These are phyloP conservation scores for Pyricularia sp. DNA, from an alignment of 2,329 filamentous ascomycete genomes.

Conservation along the genomic window DNA sequence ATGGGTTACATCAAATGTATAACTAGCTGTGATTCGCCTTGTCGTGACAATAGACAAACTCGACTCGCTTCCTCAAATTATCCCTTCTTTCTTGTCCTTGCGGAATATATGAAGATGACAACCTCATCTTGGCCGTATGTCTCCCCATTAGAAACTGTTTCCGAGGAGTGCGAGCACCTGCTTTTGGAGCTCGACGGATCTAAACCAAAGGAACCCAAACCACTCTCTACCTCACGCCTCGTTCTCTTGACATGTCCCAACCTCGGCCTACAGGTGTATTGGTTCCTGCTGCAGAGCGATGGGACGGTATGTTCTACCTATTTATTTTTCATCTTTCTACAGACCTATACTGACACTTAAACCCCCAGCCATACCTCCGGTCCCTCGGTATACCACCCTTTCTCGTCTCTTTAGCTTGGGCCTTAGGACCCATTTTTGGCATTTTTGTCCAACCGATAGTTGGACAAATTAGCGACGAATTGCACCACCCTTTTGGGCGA, in stretches of 20 bases:
- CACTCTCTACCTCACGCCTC: not conserved
- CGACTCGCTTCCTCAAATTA: no score
- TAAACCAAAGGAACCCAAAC: not conserved
- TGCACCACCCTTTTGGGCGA: not conserved
- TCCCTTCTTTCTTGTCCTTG: no score
- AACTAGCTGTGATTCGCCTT: no score
- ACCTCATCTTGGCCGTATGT: no score
- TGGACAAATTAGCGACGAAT: not conserved
- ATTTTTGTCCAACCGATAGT: not conserved
- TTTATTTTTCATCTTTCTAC: no score
- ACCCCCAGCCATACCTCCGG: not conserved
- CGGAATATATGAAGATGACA: no score
- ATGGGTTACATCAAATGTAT: no score
- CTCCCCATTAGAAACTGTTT: no score
- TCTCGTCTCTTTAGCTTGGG: not conserved
- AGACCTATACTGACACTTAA: no score
- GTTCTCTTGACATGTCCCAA: not conserved
- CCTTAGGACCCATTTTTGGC: not conserved
- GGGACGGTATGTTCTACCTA: not conserved
- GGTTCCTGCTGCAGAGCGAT: not conserved
- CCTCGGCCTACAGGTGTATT: not conserved
- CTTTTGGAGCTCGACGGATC: no score
- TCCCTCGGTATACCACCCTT: not conserved
- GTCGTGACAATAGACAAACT: no score
- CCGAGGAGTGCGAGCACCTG: no score